phyloP scores from a whole-genome alignment of 352 stramenopile species.

The Globisporangium rhizosaccharum region DNA sequence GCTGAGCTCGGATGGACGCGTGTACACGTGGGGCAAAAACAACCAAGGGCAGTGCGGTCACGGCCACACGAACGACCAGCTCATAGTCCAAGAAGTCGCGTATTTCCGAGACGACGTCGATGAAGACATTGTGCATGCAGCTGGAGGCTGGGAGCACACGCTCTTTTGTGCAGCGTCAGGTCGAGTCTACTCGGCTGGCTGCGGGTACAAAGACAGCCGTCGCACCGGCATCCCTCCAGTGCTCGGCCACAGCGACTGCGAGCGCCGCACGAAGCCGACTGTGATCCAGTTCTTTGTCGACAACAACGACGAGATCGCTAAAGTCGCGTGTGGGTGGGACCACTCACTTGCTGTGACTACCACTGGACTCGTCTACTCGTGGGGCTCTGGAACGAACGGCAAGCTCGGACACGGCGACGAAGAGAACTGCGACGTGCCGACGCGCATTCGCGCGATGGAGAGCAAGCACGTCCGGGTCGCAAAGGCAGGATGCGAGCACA shows the following conservation, averaged over 20 bases:
- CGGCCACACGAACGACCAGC: constrained; percentile 71
- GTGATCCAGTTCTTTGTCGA: constrained; percentile 49
- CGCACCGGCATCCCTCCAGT: constrained; percentile 77
- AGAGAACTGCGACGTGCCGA: constrained; percentile 68
- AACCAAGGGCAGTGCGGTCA: constrained; percentile 83
- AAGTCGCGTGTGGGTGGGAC: constrained; percentile 75
- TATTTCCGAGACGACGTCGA: constrained; percentile 47
- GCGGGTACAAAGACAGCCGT: constrained; percentile 82
- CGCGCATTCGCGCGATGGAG: constrained; percentile 34
- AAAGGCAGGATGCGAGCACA: constrained; percentile 81
- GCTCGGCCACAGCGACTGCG: constrained; percentile 63
- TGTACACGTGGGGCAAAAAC: constrained; percentile 79
- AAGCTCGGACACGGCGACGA: constrained; percentile 82
- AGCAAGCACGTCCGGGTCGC: constrained; percentile 55
- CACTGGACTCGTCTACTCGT: constrained; percentile 61
- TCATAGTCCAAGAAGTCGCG: constrained; percentile 42
- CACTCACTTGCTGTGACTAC: constrained; percentile 71
- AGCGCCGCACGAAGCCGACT: constrained; percentile 55
- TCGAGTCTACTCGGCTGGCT: constrained; percentile 67
- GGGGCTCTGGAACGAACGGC: constrained; percentile 75
- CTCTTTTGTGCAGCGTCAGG: constrained; percentile 63
- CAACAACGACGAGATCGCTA: constrained; percentile 46
- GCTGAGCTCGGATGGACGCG: constrained; percentile 42
- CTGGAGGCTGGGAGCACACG: constrained; percentile 80
- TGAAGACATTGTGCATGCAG: constrained; percentile 42